Conservation (phyloP, 2,329 filamentous ascomycete species). For the Acrocalymma vagum region DNA sequence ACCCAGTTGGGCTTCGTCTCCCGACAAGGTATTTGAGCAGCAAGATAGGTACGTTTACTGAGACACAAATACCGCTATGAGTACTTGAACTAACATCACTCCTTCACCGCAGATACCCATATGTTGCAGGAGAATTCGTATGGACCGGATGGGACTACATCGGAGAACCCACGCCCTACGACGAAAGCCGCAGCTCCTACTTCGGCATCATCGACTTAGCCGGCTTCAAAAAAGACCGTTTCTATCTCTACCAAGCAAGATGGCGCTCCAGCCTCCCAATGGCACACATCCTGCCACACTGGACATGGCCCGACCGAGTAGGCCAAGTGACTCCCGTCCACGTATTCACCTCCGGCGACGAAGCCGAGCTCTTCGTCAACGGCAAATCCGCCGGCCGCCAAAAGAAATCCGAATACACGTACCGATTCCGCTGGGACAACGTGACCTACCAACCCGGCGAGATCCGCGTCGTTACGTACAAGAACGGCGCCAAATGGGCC, state of each 20-base stretch:
- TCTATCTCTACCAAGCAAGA: conserved; percentile 63
- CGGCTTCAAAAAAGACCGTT: conserved; percentile 66
- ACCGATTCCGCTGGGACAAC: conserved; percentile 64
- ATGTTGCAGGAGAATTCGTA: conserved; percentile 63
- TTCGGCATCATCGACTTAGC: conserved; percentile 67
- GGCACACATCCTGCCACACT: conserved; percentile 65
- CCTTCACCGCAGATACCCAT: no score
- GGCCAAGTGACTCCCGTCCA: conserved; percentile 63
- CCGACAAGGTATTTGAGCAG: conserved; percentile 62
- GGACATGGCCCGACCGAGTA: conserved; percentile 61
- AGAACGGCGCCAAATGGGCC: conserved; percentile 58
- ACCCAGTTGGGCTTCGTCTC: conserved; percentile 56
- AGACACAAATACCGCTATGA: conserved; percentile 48
- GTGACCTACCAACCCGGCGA: conserved; percentile 60
- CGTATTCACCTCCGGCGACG: conserved; percentile 61
- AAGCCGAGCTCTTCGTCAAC: conserved; percentile 65
- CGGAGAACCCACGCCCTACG: conserved; percentile 61
- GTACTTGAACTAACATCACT: conserved; percentile 53
- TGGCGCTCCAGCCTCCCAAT: conserved; percentile 59
- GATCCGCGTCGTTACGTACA: conserved; percentile 58
- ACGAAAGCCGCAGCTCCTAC: conserved; percentile 60
- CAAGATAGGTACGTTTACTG: no score
- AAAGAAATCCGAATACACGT: conserved; percentile 47
- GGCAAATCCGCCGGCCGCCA: conserved; percentile 55
- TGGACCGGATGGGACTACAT: conserved; percentile 63